These are phyloP conservation scores for Sordariomycetes sp. DNA, from an alignment of 2,329 filamentous ascomycete genomes.

Conservation along the genomic window DNA sequence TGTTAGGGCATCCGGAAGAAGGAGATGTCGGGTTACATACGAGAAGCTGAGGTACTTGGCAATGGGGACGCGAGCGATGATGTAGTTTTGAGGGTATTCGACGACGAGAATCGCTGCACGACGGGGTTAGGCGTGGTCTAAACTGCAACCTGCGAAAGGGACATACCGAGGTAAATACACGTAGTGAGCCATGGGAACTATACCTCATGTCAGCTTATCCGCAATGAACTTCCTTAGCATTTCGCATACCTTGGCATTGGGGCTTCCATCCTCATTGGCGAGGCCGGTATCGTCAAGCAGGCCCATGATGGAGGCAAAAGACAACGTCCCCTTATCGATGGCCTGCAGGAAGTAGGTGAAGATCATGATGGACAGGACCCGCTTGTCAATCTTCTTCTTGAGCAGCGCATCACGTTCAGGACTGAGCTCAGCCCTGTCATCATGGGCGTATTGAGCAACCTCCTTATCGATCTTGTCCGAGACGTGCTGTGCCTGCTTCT, in stretches of 20 bases:
- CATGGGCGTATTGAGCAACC: constrained; percentile 55
- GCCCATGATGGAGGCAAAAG: constrained; percentile 56
- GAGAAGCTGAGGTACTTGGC: constrained; percentile 56
- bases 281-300: constrained; percentile 40
- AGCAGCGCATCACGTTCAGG: no score
- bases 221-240: no score
- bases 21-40: no score
- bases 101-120: constrained; percentile 59
- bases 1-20: no score
- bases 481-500: constrained; percentile 61
- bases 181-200: constrained; percentile 65
- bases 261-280: constrained; percentile 25
- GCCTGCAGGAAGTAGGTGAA: constrained; percentile 65
- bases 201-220: neutral
- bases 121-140: no score
- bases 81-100: constrained; percentile 60
- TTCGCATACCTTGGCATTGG: no score
- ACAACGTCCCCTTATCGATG: constrained; percentile 59
- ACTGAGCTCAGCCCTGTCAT: no score
- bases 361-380: constrained; percentile 63
- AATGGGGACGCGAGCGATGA: constrained; percentile 53
- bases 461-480: constrained; percentile 61
- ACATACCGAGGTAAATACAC: constrained; percentile 68
- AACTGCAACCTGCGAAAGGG: no score
- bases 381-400: constrained; percentile 55